Conservation (phyloP, 202 grass and related monocot species). For the Hordeum pubiflorum region DNA sequence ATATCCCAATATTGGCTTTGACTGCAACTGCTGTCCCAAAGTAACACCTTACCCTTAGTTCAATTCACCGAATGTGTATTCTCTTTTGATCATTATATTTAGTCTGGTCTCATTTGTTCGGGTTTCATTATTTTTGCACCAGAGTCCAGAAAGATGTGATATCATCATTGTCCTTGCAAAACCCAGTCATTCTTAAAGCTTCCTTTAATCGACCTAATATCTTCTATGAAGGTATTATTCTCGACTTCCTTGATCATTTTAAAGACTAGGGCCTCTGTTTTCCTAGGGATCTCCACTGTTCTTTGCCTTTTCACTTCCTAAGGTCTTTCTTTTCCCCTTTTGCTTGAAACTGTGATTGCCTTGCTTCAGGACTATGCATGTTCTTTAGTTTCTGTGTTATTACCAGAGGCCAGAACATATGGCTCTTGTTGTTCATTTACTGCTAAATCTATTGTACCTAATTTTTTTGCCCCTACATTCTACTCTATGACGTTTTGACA, state of each 20-base stretch:
- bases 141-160: constrained; percentile 91
- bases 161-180: constrained; percentile 59
- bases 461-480: background rate
- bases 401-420: background rate
- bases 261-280: background rate
- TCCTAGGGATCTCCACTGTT: background rate
- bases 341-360: background rate
- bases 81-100: background rate
- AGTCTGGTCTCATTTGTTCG: constrained; percentile 2
- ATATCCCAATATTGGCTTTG: constrained; percentile 85
- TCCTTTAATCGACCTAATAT: constrained; percentile 98
- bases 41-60: constrained; percentile 35
- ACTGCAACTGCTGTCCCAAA: constrained; percentile 85
- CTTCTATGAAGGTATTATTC: constrained; percentile 86
- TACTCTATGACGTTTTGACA: background rate
- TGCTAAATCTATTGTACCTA: background rate
- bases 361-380: background rate
- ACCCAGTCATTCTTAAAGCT: constrained; percentile 72
- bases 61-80: background rate
- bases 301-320: background rate
- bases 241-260: background rate
- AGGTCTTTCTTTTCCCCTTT: background rate
- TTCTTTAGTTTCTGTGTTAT: background rate
- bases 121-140: background rate
- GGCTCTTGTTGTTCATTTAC: background rate